Conservation (phyloP, 202 grass and related monocot genomes). For the Brachypodium distachyon region DNA sequence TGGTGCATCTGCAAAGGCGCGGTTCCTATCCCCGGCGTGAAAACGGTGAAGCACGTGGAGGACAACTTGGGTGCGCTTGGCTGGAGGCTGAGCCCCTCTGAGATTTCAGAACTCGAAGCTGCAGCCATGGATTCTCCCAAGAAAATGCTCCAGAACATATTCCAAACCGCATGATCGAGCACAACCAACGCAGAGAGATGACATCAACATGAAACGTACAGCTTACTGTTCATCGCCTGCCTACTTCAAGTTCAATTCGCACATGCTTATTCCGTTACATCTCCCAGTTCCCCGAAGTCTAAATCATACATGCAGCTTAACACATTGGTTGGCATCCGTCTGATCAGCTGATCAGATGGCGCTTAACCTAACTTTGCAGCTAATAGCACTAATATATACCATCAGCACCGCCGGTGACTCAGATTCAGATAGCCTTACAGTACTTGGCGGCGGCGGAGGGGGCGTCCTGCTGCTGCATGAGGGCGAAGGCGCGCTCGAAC, state of each 20-base stretch:
- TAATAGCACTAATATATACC: neutral
- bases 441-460: neutral
- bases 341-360: slow-evolving; percentile 14
- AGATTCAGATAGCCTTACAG: slow-evolving; percentile 15
- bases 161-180: slow-evolving; percentile 57
- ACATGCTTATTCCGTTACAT: slow-evolving; percentile 10
- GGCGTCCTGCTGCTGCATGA: slow-evolving; percentile 38
- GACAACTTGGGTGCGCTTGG: slow-evolving; percentile 80
- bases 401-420: neutral
- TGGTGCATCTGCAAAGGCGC: slow-evolving; percentile 95
- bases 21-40: slow-evolving; percentile 77
- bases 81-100: slow-evolving; percentile 55
- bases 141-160: slow-evolving; percentile 91
- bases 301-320: neutral
- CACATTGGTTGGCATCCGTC: neutral
- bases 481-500: slow-evolving; percentile 67
- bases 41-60: slow-evolving; percentile 54
- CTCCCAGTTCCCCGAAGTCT: neutral
- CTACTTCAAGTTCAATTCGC: neutral
- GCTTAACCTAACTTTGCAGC: neutral
- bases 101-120: slow-evolving; percentile 67
- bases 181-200: neutral
- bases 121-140: slow-evolving; percentile 56
- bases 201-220: neutral
- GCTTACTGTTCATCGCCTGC: neutral